Base-by-base conservation (phyloP, 495 filamentous ascomycete species). In the Xylaria curta region DNA sequence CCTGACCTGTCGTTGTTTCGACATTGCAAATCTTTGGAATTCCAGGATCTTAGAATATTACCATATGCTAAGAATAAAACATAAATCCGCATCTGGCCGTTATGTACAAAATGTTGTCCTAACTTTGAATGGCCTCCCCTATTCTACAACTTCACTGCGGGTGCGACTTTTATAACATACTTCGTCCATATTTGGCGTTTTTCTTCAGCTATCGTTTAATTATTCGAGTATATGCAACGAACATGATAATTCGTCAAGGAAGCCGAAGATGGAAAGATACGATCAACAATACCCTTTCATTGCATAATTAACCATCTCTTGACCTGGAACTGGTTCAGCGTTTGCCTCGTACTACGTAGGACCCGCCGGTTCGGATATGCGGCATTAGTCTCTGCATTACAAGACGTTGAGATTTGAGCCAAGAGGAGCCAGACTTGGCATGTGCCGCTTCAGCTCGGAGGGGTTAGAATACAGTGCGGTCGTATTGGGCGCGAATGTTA, bases 311-410 rank as follows among this genome's bases (percentile, higher is more conserved):
- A 19, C 26, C 53, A 31, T 58, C 24, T 33, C 7, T 31, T 58
- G 54, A 58, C 9, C 26, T 31, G 40, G 63, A 28, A 53, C 13
- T 3, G 38, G 9, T 62, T n/a, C 21, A 36, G 26, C 21, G n/a
- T 36, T 61, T 36, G 59, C 36, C 54, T 36, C 31, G 54, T 38
- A 7, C 0, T 38, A 8, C 8, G 36, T 31, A 47, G 44, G 64
- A 67, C 67, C 67, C 56, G 54, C 54, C n/a, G 7, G 42, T 46
- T 70, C 68, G 68, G 68, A 63, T 70, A 70, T 70, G 53, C 68
- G 68, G 68, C 68, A 61, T 63, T 47, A 40, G n/a, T 44, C 42
- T 44, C 42, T 49, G 61, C 42, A 65, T 65, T 46, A 13, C 15
- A 17, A 47, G 42, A 26, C 42, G 40, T 46, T 49, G 42, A 46